Percentiles rank a stretch among this genome's conserved stretches.
These are phyloP conservation scores for Gnomoniopsis sp. DNA, from an alignment of 2,329 filamentous ascomycete species.

Conservation along the genomic window DNA sequence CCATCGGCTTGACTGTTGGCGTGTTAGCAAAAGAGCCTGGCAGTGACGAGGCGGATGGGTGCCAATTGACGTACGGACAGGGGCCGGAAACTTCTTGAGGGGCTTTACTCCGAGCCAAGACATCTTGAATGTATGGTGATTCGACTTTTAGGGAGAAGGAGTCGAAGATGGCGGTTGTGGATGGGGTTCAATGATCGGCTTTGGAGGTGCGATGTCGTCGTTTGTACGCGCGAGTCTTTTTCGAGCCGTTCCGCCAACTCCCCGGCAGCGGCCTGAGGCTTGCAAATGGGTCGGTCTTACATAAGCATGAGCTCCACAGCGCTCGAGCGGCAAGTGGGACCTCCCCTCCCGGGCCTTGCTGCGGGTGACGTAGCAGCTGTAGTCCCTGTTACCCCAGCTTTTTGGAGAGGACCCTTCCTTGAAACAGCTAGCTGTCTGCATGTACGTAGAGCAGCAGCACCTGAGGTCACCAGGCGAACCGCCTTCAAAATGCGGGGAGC, in stretches of 20 bases:
- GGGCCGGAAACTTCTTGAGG: slow-evolving; percentile 77
- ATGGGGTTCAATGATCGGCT: slow-evolving; percentile 24
- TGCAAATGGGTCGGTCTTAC: not conserved
- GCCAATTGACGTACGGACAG: slow-evolving; percentile 65
- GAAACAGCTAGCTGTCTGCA: not conserved
- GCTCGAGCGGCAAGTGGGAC: not conserved
- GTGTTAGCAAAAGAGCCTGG: slow-evolving; percentile 26
- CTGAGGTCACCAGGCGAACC: not conserved
- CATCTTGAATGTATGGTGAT: slow-evolving; percentile 55
- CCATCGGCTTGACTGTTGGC: slow-evolving; percentile 76
- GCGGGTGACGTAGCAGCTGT: not conserved
- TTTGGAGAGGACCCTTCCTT: not conserved
- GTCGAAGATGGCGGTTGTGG: slow-evolving; percentile 29
- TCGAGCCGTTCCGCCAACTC: slow-evolving; percentile 21
- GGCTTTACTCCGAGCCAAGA: slow-evolving; percentile 65
- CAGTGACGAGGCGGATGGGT: slow-evolving; percentile 12
- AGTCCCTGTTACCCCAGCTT: slow-evolving; percentile 15
- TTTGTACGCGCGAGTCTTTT: slow-evolving; percentile 26
- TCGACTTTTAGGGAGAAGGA: slow-evolving; percentile 33
- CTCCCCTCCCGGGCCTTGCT: not conserved
- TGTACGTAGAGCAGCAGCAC: slow-evolving; percentile 2
- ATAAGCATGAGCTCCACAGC: slow-evolving; percentile 6
- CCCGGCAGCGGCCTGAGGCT: slow-evolving; percentile 18
- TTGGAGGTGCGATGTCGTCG: slow-evolving; percentile 10
- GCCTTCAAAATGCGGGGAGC: not conserved